Evolutionary conservation across 2,329 filamentous ascomycete species (phyloP).

Genomic region (Decorospora gaudefroyi): DNA sequence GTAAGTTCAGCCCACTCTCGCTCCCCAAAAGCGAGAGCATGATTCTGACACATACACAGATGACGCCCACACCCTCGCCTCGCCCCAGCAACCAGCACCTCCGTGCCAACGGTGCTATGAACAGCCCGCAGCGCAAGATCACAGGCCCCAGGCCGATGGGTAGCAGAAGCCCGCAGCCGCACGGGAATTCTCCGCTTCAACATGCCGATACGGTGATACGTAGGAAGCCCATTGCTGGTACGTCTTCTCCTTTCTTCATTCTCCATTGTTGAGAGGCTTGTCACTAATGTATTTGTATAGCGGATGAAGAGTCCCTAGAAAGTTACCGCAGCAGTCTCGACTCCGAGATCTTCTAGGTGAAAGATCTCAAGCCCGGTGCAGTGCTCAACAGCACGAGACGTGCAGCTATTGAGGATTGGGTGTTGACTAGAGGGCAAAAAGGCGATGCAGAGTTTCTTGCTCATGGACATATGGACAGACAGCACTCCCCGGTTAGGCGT

Average conservation of each 20-base stretch:
- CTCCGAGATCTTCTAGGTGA: constrained; percentile 43
- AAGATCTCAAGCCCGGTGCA: constrained; percentile 3
- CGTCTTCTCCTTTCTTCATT: constrained; percentile 9
- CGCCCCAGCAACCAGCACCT: constrained; percentile 37
- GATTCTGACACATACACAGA: constrained; percentile 28
- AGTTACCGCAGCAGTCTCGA: constrained; percentile 45
- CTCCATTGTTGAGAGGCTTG: no score
- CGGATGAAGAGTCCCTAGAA: constrained; percentile 40
- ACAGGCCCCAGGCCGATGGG: constrained; percentile 57
- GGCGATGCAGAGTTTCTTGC: constrained; percentile 3
- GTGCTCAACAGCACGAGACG: background rate
- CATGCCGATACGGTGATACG: constrained; percentile 44
- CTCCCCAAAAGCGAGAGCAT: background rate
- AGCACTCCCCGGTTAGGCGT: constrained; percentile 2
- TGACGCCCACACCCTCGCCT: constrained; percentile 41
- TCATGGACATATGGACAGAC: background rate
- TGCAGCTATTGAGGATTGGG: background rate
- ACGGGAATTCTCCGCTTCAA: constrained; percentile 28
- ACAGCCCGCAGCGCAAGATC: constrained; percentile 50
- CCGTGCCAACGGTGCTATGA: constrained; percentile 27
- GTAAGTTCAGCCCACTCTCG: constrained; percentile 20
- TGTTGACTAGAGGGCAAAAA: constrained; percentile 3
- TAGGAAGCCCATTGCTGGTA: constrained; percentile 46
- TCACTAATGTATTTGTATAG: no score
- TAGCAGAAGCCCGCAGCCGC: constrained; percentile 46